A percentile compares a stretch with the other conserved stretches of the same genome.
These are phyloP conservation scores for Daldinia grandis DNA, from an alignment of 495 filamentous ascomycete species.

Conservation along the genomic window DNA sequence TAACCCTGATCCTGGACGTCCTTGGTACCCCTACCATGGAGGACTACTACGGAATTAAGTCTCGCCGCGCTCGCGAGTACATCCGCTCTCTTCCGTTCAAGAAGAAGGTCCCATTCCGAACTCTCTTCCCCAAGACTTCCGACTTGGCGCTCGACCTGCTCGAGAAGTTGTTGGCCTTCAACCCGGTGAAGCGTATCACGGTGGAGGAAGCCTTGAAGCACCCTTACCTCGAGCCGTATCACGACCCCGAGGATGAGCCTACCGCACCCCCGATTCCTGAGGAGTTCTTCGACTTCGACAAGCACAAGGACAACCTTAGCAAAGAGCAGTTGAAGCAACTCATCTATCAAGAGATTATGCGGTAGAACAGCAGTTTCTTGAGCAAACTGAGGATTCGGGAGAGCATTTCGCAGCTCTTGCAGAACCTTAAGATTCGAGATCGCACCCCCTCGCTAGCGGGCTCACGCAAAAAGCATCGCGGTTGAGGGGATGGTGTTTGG, in stretches of 20 bases:
- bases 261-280: slow-evolving; percentile 95
- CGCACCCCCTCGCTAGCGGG: not conserved
- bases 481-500: not conserved
- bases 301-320: slow-evolving; percentile 98
- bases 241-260: slow-evolving; percentile 98
- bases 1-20: slow-evolving; percentile 97
- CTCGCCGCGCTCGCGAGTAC: slow-evolving; percentile 95
- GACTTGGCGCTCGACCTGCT: slow-evolving; percentile 92
- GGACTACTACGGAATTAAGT: slow-evolving; percentile 99
- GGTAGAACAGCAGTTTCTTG: slow-evolving; percentile 61
- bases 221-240: slow-evolving; percentile 98
- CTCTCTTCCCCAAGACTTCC: slow-evolving; percentile 96
- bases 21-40: slow-evolving; percentile 99
- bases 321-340: slow-evolving; percentile 98
- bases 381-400: not conserved
- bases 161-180: slow-evolving; percentile 96
- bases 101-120: slow-evolving; percentile 99
- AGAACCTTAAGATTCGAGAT: slow-evolving; percentile 2
- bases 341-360: slow-evolving; percentile 99
- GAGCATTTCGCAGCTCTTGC: slow-evolving; percentile 6
- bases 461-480: not conserved
- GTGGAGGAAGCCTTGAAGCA: slow-evolving; percentile 98
- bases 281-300: slow-evolving; percentile 99
- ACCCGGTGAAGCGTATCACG: slow-evolving; percentile 97
- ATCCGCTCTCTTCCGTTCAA: slow-evolving; percentile 99